These are phyloP conservation scores for Myriosclerotinia curreyana DNA, from an alignment of 2,329 filamentous ascomycete genomes.

Conservation along the genomic window DNA sequence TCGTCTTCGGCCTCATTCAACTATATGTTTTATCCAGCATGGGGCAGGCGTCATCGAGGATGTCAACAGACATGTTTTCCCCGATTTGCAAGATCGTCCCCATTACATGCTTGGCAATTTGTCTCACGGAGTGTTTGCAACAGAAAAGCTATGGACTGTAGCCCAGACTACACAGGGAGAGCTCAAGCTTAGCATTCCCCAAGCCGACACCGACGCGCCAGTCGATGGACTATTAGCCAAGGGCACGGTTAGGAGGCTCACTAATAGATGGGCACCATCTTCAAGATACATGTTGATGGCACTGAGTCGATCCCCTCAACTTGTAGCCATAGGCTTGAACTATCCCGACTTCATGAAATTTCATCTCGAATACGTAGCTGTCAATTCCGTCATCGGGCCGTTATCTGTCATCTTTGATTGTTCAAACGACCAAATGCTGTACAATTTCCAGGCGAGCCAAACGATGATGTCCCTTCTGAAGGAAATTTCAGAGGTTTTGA, in stretches of 20 bases:
- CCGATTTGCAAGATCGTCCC: conserved; percentile 61
- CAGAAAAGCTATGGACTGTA: conserved; percentile 43
- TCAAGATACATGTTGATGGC: conserved; percentile 60
- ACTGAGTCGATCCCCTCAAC: conserved; percentile 58
- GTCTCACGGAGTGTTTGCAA: conserved; percentile 42
- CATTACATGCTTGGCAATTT: conserved; percentile 59
- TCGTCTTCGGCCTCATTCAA: conserved; percentile 64
- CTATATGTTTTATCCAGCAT: conserved; percentile 74
- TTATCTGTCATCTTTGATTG: conserved; percentile 77
- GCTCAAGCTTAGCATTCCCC: conserved; percentile 40
- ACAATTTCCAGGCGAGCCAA: conserved; percentile 62
- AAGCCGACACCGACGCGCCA: not conserved
- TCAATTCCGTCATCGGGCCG: conserved; percentile 75
- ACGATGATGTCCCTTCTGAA: conserved; percentile 68
- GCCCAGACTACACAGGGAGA: conserved; percentile 40
- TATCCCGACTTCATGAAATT: conserved; percentile 62
- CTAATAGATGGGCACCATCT: conserved; percentile 44
- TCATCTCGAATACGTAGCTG: conserved; percentile 76
- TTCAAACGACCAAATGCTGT: conserved; percentile 66
- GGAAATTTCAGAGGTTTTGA: conserved; percentile 72
- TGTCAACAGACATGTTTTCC: conserved; percentile 69
- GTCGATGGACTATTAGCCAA: not conserved
- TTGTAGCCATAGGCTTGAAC: conserved; percentile 58
- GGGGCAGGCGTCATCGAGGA: conserved; percentile 82
- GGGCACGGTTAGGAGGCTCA: conserved; percentile 25